Evolutionary conservation across 805 yeast genomes (phyloP).

Genomic region (Wickerhamiella galacta): DNA sequence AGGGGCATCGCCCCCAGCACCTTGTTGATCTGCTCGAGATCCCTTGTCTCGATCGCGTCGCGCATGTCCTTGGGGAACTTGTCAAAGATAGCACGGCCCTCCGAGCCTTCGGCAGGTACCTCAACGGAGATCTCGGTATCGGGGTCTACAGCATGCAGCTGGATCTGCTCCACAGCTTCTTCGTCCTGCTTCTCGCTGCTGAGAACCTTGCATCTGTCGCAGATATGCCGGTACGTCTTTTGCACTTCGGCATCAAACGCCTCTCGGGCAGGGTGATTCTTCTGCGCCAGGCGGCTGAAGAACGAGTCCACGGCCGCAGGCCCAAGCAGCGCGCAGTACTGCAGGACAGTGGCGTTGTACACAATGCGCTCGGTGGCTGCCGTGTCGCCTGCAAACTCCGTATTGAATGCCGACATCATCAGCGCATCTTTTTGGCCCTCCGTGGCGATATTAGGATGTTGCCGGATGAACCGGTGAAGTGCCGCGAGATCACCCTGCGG

Average conservation of each 20-base stretch:
- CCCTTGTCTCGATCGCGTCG: constrained; percentile 53
- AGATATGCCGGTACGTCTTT: constrained; percentile 60
- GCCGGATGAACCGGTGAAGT: constrained; percentile 35
- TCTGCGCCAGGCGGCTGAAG: constrained; percentile 41
- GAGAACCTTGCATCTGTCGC: constrained; percentile 53
- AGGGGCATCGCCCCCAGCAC: constrained; percentile 60
- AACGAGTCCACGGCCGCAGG: constrained; percentile 29
- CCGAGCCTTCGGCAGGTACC: constrained; percentile 28
- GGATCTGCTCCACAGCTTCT: constrained; percentile 67
- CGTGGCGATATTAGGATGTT: constrained; percentile 49
- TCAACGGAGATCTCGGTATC: constrained; percentile 54
- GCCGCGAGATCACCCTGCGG: constrained; percentile 30
- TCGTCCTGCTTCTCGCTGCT: constrained; percentile 26
- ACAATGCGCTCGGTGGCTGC: constrained; percentile 45
- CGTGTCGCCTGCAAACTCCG: constrained; percentile 47
- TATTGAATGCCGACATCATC: constrained; percentile 82
- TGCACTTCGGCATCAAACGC: constrained; percentile 63
- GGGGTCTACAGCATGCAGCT: constrained; percentile 77
- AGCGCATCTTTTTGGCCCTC: constrained; percentile 84
- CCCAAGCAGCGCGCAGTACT: constrained; percentile 39
- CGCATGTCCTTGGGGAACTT: constrained; percentile 52
- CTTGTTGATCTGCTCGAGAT: constrained; percentile 63
- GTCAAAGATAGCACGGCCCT: constrained; percentile 27
- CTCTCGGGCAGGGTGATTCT: constrained; percentile 41
- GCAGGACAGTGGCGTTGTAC: constrained; percentile 63